Conservation (phyloP, 148 eudicot species). For the Talinum fruticosum region DNA sequence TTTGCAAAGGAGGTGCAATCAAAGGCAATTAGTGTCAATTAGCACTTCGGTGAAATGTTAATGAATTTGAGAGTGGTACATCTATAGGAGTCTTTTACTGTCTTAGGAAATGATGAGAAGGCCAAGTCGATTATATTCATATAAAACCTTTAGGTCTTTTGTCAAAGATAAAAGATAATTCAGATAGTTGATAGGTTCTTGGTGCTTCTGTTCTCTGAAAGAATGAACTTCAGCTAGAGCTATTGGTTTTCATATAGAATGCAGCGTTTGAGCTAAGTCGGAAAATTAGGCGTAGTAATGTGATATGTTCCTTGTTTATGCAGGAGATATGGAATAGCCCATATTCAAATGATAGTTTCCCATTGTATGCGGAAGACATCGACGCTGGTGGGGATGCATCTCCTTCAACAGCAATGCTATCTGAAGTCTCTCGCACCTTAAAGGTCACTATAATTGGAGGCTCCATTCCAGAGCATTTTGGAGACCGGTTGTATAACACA, state of each 20-base stretch:
- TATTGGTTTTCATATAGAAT: neutral
- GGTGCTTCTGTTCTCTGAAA: neutral
- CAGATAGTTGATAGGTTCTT: neutral
- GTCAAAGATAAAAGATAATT: neutral
- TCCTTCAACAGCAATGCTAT: conserved; percentile 91
- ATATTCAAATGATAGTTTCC: conserved; percentile 86
- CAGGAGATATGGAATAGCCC: conserved; percentile 99
- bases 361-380: conserved; percentile 82
- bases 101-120: neutral
- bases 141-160: neutral
- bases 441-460: conserved; percentile 87
- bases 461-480: conserved; percentile 87
- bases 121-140: neutral
- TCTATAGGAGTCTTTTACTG: neutral
- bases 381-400: conserved; percentile 77
- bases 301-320: conserved; percentile 17
- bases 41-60: neutral
- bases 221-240: neutral
- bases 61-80: neutral
- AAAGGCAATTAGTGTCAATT: too few relatives aligned
- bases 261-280: too few relatives aligned
- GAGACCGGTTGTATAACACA: conserved; percentile 72
- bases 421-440: conserved; percentile 62
- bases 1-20: too few relatives aligned
- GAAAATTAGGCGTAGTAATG: conserved; percentile 2